Evolutionary conservation across 2,329 filamentous ascomycete genomes (phyloP), one percentile per base, ranked within the genome.

Genomic region (Myriosclerotinia scirpicola): DNA sequence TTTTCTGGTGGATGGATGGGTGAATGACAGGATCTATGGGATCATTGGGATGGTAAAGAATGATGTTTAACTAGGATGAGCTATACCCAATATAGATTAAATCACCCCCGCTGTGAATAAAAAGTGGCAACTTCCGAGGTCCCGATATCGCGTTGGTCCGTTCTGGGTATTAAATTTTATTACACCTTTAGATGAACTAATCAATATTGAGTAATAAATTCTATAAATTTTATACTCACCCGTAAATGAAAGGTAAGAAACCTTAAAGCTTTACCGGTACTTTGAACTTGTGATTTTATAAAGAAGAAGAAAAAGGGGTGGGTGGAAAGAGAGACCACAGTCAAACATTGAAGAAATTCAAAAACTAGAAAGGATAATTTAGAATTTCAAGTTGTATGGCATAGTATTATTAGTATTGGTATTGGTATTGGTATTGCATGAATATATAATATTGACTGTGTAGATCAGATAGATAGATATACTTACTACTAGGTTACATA

Each of bases 51-150:
- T 48, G n/a, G n/a, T 1, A 12, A 22, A 36, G 11, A 50, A 26
- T 50, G 30, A 22, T 50, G 30, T 38, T 60, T 38, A 48, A 50
- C 58, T 17, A 50, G 58, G 44, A 60, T 60, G 34, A 50, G 58
- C 58, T 60, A 60, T 40, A 17, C 58, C 44, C 44, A 34, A 60
- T 60, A 26, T 50, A 44, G 38, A 26, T 20, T 1, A 11, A 26
- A 46, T 17, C 3, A 14, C 44, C 44, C 17, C 56, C 42, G 20
- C 56, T 59, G 42, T 20, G 38, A 59, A 34, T 14, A 44, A 58
- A 58, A 54, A 30, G 30, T n/a, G 11, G 15, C 12, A 42, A 8
- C 26, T 30, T 26, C 26, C 26, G 26, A 26, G 26, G 26, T 26
- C 40, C 55, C 40, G 55, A 59, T 59, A 15, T 59, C 55, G 55